Base-by-base conservation (phyloP, 2,329 filamentous ascomycete genomes). In the Kalmusia sp. region DNA sequence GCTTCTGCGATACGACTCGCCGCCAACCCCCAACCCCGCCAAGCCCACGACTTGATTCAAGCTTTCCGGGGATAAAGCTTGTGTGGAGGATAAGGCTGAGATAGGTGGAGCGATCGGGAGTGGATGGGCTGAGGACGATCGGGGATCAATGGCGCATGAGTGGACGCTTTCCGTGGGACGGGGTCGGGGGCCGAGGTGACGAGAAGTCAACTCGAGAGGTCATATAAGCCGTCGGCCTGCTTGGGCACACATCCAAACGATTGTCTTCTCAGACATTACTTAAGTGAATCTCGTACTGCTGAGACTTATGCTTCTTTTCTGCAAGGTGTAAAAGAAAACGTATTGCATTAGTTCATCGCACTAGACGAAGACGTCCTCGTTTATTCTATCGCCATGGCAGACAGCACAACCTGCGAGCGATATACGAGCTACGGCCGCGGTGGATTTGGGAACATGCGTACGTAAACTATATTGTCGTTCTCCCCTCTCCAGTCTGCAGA, bases 1-100 rank as follows among this genome's bases (percentile, higher is more conserved):
- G 34, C n/a, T 9, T 37, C n/a, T 37, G 34, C 34, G 34, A 37
- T 37, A 37, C n/a, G n/a, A 37, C 34, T 37, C 34, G 34, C 34
- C 21, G n/a, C n/a, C n/a, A n/a, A n/a, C n/a, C n/a, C n/a, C n/a
- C n/a, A n/a, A 17, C 9, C 4, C 4, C 4, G n/a, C 34, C 34
- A 17, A 15, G 14, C n/a, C 14, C 21, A 19, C 14, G n/a, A 4
- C 21, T 3, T 37, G 7, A 17, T n/a, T 37, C n/a, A 37, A 37
- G 34, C 34, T 37, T 37, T 17, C 14, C 14, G n/a, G 34, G n/a
- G 9, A 15, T 4, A 37, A 37, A 37, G 34, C 34, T 37, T 37
- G 4, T 37, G 15, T 17, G n/a, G 34, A 4, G 15, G 3, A 9
- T 37, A 37, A 19, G 15, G 34, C 34, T 37, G 14, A 37, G 7